These are phyloP conservation scores for Kuraishia hungarica DNA, from an alignment of 805 yeast genomes.

Conservation along the genomic window DNA sequence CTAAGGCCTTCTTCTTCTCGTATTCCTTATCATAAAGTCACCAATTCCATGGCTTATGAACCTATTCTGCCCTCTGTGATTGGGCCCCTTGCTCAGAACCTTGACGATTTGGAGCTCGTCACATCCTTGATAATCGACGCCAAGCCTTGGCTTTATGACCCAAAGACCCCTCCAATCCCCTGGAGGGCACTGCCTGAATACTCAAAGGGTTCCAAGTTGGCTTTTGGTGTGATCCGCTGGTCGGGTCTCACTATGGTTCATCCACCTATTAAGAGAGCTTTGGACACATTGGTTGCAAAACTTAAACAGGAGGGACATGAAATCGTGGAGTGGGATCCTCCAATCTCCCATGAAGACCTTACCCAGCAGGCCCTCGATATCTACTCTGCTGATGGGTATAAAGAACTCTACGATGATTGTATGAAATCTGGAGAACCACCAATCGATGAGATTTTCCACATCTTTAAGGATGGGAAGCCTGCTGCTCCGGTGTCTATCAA, in stretches of 20 bases:
- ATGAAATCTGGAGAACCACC: background rate
- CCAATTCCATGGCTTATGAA: slow-evolving; percentile 26
- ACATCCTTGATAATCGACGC: slow-evolving; percentile 27
- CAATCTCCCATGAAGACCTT: slow-evolving; percentile 28
- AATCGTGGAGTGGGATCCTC: slow-evolving; percentile 39
- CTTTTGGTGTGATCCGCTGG: slow-evolving; percentile 32
- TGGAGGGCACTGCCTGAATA: slow-evolving; percentile 31
- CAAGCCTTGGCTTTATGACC: slow-evolving; percentile 41
- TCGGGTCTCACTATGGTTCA: slow-evolving; percentile 37
- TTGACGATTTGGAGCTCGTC: slow-evolving; percentile 26
- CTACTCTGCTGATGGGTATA: background rate
- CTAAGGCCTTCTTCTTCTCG: slow-evolving; percentile 25
- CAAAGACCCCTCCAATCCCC: slow-evolving; percentile 40
- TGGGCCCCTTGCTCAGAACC: slow-evolving; percentile 23
- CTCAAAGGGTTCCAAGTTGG: slow-evolving; percentile 27
- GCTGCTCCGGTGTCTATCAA: background rate
- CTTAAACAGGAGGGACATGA: slow-evolving; percentile 40
- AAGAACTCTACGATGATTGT: background rate
- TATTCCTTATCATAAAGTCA: slow-evolving; percentile 20
- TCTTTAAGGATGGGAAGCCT: background rate
- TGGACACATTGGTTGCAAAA: slow-evolving; percentile 18
- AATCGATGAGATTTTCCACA: background rate
- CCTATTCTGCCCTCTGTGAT: slow-evolving; percentile 23
- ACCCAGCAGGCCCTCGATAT: slow-evolving; percentile 24
- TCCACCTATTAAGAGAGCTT: slow-evolving; percentile 44